Base-by-base conservation (phyloP, 2,329 filamentous ascomycete genomes). In the Colletotrichum tabaci region DNA sequence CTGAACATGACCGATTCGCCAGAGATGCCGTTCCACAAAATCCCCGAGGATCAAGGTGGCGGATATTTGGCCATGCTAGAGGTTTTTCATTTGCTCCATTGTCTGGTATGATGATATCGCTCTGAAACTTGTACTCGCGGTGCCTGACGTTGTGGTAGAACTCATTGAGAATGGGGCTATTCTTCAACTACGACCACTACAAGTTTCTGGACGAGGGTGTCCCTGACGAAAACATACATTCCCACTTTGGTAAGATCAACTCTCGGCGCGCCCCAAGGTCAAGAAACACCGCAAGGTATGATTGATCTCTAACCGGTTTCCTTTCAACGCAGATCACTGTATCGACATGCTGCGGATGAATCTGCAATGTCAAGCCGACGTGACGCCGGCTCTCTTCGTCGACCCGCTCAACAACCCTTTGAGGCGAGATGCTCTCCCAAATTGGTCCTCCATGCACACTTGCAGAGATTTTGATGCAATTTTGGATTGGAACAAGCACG, bases 381-480 rank as follows among this genome's bases (percentile, higher is more conserved):
- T 71, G 2, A 71, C 68, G 21, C 68, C 68, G 3, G 64, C 68
- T 10, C 57, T 71, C 10, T 71, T 71, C 44, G 68, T 71, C 1
- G 68, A 71, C 40, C 68, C 68, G 2, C 57, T 71, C 16, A 21
- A 30, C n/a, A 71, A 67, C 38, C 68, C 68, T 0, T 6, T 40
- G 3, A 52, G 68, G 21, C 50, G 68, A 21, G 68, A 71, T 9
- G 68, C 68, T 4, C 16, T 71, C 5, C 68, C 68, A 12, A 57
- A 62, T n/a, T 71, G 68, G 68, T 71, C 68, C 3, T 71, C 68
- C 2, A 58, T 71, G 63, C 68, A 67, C 13, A 71, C 68, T 1
- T 71, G 68, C 50, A 67, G 68, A 26, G 58, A 71, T 44, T 71
- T 71, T 44, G 64, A 71, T n/a, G 64, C 64, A 1, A 71, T 71